These are phyloP conservation scores for Pezicula neosporulosa DNA, from an alignment of 2,329 filamentous ascomycete species.

Conservation along the genomic window DNA sequence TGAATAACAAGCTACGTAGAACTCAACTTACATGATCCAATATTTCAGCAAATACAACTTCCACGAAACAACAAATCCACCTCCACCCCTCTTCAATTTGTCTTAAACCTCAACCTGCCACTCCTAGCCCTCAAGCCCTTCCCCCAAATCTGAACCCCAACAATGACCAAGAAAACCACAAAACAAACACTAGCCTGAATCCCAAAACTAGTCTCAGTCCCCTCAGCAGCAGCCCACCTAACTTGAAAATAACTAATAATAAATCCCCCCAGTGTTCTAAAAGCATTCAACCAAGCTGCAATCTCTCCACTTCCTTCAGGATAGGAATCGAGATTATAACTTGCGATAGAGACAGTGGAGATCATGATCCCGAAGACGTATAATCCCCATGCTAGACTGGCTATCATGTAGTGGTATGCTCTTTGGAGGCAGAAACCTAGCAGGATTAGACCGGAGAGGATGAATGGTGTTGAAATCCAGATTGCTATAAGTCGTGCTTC, in stretches of 20 bases:
- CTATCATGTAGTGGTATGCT: slow-evolving; percentile 49
- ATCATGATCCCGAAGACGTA: slow-evolving; percentile 55
- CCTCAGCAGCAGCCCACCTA: slow-evolving; percentile 41
- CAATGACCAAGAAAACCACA: slow-evolving; percentile 31
- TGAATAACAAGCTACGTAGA: too few species aligned
- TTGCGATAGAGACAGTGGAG: slow-evolving; percentile 46
- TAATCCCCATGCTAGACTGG: slow-evolving; percentile 46
- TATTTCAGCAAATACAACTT: too few species aligned
- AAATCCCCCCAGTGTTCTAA: slow-evolving; percentile 46
- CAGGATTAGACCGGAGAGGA: slow-evolving; percentile 45
- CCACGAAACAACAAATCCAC: too few species aligned
- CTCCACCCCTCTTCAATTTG: slow-evolving; percentile 2
- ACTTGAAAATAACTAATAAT: slow-evolving; percentile 47
- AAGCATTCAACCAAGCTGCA: slow-evolving; percentile 47
- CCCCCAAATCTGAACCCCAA: slow-evolving; percentile 33
- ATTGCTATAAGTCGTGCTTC: slow-evolving; percentile 49
- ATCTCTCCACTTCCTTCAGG: slow-evolving; percentile 52
- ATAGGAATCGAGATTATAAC: slow-evolving; percentile 51
- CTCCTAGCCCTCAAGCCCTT: slow-evolving; percentile 33
- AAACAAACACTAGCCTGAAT: slow-evolving; percentile 41
- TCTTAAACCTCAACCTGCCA: slow-evolving; percentile 32
- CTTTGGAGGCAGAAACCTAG: slow-evolving; percentile 49
- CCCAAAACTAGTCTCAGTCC: slow-evolving; percentile 41
- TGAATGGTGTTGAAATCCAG: slow-evolving; percentile 44
- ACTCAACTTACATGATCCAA: too few species aligned